Evolutionary conservation across 495 filamentous ascomycete genomes (phyloP), one percentile per base, ranked within the genome.

Genomic region (Penicillium dipodomyicola): DNA sequence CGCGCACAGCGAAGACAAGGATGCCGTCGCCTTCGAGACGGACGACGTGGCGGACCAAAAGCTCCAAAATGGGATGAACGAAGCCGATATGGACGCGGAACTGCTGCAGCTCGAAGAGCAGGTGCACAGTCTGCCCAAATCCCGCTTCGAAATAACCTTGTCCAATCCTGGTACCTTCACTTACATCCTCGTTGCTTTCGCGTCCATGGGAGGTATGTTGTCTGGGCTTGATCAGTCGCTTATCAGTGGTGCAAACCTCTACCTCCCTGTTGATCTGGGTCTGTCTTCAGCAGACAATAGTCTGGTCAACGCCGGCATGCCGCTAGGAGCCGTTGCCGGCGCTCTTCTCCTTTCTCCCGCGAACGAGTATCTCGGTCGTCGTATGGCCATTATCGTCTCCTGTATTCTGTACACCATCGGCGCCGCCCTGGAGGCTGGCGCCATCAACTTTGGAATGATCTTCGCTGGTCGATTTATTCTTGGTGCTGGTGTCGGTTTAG

Each of bases 191-290:
- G 83, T 84, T n/a, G 81, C 73, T 29, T 85, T 86, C 60, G 84
- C 83, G 27, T 82, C 79, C 3, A 81, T 85, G 78, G 82, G 82
- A 54, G 84, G 83, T 63, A 56, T 86, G 32, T 76, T 86, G 2
- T 84, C 81, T 11, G 84, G 83, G 62, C 70, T 86, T 10, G 84
- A 86, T 62, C 83, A 85, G 67, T 83, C 78, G 27, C 65, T 84
- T 30, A 86, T 86, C 62, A 76, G 69, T 45, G 83, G 83, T 54
- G 84, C 84, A 50, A 85, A 85, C 57, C 68, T 85, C 12, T 81
- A 72, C 57, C 71, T 86, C 59, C 83, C 81, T 12, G 52, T 39
- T 5, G 79, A 75, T 42, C 61, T 85, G 19, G 45, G 69, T 51
- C 67, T 84, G 35, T 67, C 65, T 49, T 60, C 67, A 19, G 66